Conservation (phyloP, 108 stramenopile genomes). For the Poteriospumella lacustris region DNA sequence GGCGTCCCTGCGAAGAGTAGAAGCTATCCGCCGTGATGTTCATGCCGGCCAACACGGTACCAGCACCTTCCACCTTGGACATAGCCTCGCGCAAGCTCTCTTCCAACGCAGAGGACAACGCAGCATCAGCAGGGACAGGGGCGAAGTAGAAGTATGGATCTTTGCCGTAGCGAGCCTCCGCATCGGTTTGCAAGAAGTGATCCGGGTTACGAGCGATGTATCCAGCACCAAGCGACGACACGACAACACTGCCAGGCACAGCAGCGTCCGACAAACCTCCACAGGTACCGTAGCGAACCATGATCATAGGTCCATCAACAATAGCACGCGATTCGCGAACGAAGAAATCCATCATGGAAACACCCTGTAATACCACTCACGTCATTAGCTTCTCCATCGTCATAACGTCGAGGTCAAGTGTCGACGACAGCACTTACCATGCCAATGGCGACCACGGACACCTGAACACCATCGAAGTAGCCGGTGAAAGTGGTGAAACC, state of each 20-base stretch:
- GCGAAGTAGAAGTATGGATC: no score
- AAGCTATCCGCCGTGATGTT: conserved; percentile 44
- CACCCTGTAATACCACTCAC: background rate
- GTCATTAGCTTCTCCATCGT: background rate
- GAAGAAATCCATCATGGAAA: conserved; percentile 26
- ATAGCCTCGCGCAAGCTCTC: no score
- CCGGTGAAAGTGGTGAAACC: conserved; percentile 7
- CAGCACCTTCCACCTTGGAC: no score
- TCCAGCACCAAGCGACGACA: background rate
- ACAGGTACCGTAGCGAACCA: conserved; percentile 12
- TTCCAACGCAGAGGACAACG: no score
- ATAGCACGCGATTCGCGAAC: conserved; percentile 11
- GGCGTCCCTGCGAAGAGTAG: conserved; percentile 46
- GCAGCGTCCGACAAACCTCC: background rate
- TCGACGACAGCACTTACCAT: background rate
- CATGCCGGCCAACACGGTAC: conserved; percentile 27
- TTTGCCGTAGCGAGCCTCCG: background rate
- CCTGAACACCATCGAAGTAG: background rate
- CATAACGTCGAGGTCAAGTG: background rate
- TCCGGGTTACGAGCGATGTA: conserved; percentile 5
- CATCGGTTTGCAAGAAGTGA: background rate
- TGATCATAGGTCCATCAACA: conserved; percentile 16
- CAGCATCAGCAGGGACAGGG: no score
- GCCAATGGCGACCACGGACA: conserved; percentile 12
- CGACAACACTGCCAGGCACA: background rate